These are phyloP conservation scores for Eucalyptus regnans DNA, from an alignment of 345 rosid species.

Conservation along the genomic window DNA sequence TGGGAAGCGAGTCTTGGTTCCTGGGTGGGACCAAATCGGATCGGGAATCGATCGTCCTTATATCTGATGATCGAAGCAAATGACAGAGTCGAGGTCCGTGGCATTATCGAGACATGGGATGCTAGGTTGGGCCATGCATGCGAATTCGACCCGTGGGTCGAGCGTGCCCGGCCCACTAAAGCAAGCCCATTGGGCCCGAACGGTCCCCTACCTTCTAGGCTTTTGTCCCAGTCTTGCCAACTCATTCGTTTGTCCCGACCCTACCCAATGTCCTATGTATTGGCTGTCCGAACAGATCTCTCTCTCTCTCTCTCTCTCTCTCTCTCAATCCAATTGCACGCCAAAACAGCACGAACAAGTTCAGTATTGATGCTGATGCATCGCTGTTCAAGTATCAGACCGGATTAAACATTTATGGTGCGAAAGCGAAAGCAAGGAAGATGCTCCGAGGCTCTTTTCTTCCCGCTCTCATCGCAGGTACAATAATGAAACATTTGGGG, in stretches of 20 bases:
- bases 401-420: not conserved
- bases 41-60: fast-evolving
- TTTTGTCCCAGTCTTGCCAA: not conserved
- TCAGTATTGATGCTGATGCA: not conserved
- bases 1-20: not conserved
- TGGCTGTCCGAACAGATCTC: not conserved
- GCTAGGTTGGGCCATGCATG: not conserved
- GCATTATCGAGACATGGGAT: not conserved
- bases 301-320: not conserved
- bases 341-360: not conserved
- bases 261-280: not conserved
- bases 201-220: not conserved
- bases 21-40: not conserved
- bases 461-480: not conserved
- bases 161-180: not conserved
- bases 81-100: not conserved
- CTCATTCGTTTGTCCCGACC: not conserved
- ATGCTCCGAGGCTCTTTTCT: not conserved
- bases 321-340: not conserved
- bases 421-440: not conserved
- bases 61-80: not conserved
- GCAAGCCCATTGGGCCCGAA: not conserved
- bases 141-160: not conserved
- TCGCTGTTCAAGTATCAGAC: not conserved
- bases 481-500: not conserved